Conservation (phyloP, 1,284 basidiomycete species). For the Moesziomyces sp. region DNA sequence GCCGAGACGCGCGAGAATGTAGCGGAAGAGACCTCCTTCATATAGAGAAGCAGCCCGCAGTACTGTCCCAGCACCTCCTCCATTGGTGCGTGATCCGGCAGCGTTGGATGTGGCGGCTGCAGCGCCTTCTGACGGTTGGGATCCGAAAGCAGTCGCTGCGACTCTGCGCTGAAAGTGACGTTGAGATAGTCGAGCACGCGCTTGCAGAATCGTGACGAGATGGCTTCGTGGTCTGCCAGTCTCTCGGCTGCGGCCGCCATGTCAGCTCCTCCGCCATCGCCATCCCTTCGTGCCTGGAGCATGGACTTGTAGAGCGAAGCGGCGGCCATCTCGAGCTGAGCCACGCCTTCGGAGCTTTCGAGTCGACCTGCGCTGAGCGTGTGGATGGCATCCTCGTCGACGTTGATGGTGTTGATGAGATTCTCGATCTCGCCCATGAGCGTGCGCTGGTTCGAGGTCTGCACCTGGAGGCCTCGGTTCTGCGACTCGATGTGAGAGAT, state of each 20-base stretch:
- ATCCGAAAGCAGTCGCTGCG: conserved; percentile 48
- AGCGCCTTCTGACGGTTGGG: conserved; percentile 35
- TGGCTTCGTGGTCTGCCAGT: conserved; percentile 85
- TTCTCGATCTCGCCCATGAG: conserved; percentile 62
- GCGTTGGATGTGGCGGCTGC: conserved; percentile 48
- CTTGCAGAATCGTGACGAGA: conserved; percentile 90
- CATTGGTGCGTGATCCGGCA: conserved; percentile 69
- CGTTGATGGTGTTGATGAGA: conserved; percentile 87
- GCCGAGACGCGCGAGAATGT: conserved; percentile 58
- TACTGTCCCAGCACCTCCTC: conserved; percentile 87
- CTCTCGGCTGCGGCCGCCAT: conserved; percentile 89
- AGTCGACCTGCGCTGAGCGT: conserved; percentile 86
- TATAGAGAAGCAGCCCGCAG: conserved; percentile 87
- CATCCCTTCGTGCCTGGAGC: conserved; percentile 82
- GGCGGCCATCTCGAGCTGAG: conserved; percentile 80
- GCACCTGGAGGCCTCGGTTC: conserved; percentile 94
- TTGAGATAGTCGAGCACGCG: conserved; percentile 87
- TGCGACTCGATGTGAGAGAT: conserved; percentile 96
- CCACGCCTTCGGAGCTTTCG: conserved; percentile 79
- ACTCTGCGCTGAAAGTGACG: conserved; percentile 78
- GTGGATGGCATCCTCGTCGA: conserved; percentile 79
- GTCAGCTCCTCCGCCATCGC: conserved; percentile 71
- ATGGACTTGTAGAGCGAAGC: conserved; percentile 94
- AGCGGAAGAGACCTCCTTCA: conserved; percentile 81
- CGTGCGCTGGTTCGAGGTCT: conserved; percentile 92